A percentile compares a stretch with the other conserved stretches of the same genome.
Evolutionary conservation across 2,329 filamentous ascomycete genomes (phyloP).

Genomic region (Huntiella moniliformis): DNA sequence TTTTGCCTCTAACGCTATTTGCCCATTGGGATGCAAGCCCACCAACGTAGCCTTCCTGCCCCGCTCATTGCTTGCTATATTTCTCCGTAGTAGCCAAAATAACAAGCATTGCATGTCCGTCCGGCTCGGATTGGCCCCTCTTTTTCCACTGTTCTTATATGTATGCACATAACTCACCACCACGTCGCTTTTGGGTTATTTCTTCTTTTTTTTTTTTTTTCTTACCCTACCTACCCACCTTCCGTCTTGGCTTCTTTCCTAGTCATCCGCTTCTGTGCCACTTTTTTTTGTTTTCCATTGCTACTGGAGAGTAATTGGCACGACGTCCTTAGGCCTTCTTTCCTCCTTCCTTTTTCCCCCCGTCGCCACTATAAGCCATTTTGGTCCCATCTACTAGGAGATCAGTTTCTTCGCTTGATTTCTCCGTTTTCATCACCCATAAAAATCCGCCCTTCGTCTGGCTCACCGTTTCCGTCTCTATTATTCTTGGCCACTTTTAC

Average conservation of each 20-base stretch:
- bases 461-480: no score
- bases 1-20: background rate
- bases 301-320: background rate
- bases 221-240: background rate
- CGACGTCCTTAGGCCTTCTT: background rate
- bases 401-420: slow-evolving; percentile 1
- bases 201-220: slow-evolving; percentile 5
- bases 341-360: background rate
- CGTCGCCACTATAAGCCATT: background rate
- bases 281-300: slow-evolving; percentile 2
- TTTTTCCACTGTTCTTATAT: background rate
- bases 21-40: no score
- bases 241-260: background rate
- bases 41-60: background rate
- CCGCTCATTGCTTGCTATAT: background rate
- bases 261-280: background rate
- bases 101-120: background rate
- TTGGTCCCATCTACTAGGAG: background rate
- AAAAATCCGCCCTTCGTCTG: background rate
- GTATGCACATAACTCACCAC: no score
- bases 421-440: background rate
- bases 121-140: background rate
- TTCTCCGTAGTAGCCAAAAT: background rate
- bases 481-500: no score
- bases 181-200: background rate